A percentile compares a stretch with the other conserved stretches of the same genome.
Evolutionary conservation across 306 rosid genomes (phyloP).

Genomic region (Oemleria cerasiformis): DNA sequence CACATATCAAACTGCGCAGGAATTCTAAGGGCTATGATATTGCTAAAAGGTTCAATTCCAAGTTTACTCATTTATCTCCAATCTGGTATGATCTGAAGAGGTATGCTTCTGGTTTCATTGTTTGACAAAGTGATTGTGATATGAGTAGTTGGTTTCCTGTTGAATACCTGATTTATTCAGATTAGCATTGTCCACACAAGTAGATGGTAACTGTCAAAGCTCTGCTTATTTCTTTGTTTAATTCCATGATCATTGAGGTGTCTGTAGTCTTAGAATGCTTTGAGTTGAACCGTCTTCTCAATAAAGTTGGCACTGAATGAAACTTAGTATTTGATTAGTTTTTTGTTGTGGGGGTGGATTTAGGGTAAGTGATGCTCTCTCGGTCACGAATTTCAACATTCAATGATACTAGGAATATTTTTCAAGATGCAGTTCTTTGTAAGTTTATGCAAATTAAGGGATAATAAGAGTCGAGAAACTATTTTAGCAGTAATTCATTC

Average conservation of each 20-base stretch:
- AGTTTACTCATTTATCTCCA: constrained; percentile 89
- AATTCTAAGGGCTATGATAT: constrained; percentile 81
- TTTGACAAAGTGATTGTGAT: constrained; percentile 17
- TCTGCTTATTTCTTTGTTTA: not conserved
- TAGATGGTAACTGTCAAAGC: not conserved
- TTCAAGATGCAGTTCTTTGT: not conserved
- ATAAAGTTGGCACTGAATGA: not conserved
- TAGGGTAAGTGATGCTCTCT: not conserved
- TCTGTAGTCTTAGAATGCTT: not conserved
- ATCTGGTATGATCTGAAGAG: constrained; percentile 96
- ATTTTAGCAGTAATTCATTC: constrained; percentile 2
- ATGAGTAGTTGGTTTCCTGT: constrained; percentile 15
- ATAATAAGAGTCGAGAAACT: not conserved
- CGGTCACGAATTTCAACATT: not conserved
- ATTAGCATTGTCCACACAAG: not conserved
- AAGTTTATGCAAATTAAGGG: not conserved
- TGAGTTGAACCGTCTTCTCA: not conserved
- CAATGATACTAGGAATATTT: not conserved
- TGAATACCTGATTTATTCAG: not conserved
- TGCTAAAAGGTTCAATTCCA: constrained; percentile 81
- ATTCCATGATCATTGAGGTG: not conserved
- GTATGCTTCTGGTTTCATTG: constrained; percentile 37
- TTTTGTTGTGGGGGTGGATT: not conserved
- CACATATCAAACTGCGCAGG: constrained; percentile 51
- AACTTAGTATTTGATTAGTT: not conserved